phyloP scores from a whole-genome alignment of 208 protist species.

The Trypanosoma avium region DNA sequence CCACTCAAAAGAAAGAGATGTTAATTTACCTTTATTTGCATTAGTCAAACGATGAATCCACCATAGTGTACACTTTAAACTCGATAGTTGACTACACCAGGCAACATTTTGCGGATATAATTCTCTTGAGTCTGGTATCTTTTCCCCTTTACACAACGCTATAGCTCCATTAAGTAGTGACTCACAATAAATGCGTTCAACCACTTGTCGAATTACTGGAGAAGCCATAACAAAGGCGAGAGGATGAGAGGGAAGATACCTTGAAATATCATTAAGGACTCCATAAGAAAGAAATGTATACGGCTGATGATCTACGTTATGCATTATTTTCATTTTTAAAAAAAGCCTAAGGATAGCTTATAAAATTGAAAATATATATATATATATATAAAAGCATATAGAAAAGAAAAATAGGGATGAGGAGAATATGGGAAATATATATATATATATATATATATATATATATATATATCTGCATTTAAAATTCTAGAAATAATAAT shows the following conservation, averaged over 20 bases:
- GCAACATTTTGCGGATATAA: conserved; percentile 9
- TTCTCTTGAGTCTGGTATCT: neutral
- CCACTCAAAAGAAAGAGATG: conserved; percentile 28
- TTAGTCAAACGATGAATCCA: conserved; percentile 13
- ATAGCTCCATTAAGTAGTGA: neutral
- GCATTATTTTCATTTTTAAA: conserved; percentile 10
- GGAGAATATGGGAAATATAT: too few species aligned
- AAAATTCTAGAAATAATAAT: too few species aligned
- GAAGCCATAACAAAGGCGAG: conserved; percentile 15
- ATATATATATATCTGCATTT: too few species aligned
- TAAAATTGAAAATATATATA: neutral
- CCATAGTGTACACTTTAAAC: conserved; percentile 20
- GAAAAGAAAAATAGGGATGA: neutral
- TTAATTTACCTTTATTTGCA: conserved; percentile 8
- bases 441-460: too few species aligned
- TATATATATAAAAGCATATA: neutral
- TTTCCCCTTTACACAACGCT: neutral
- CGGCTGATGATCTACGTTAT: conserved; percentile 8
- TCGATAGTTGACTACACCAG: conserved; percentile 20
- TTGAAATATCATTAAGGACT: conserved; percentile 5
- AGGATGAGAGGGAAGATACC: conserved; percentile 16
- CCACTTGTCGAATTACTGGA: conserved; percentile 7
- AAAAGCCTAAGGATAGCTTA: neutral
- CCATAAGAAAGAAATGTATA: neutral
- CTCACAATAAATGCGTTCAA: conserved; percentile 18